Base-by-base conservation (phyloP, 1,139 yeast genomes). In the Candida glucosophila region DNA sequence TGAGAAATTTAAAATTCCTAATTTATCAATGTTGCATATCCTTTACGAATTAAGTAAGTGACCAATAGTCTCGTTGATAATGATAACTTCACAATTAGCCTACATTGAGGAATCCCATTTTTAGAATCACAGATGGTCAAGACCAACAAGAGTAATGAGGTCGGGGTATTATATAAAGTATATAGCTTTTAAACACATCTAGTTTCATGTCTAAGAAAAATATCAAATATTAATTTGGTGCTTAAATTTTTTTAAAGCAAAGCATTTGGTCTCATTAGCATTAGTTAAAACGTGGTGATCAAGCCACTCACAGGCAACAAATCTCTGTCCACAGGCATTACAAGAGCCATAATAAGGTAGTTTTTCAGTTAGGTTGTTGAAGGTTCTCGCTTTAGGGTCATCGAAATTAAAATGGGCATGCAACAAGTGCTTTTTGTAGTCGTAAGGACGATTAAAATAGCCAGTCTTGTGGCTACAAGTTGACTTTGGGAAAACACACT, bases 401-500 rank as follows among this genome's bases (percentile, higher is more conserved):
- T 64, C 69, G 31, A 64, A 64, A 28, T 43, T 47, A 40, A 64
- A 64, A 36, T 64, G 71, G 35, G 55, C 52, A 33, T 63, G 68
- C 20, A 64, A 48, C 26, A 64, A 44, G 36, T 64, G 71, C 30
- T 64, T 64, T 34, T 64, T 64, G 48, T 59, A 64, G 40, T 64
- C 71, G 36, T 64, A 64, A 2, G 71, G 71, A 22, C 71, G 48
- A 38, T 64, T 64, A 34, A 64, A 64, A 32, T 63, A 51, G 24
- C 63, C 60, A 0, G 68, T 61, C 34, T 60, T 58, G 37, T 64
- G 71, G 33, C 49, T 58, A 41, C 71, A 64, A 52, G 49, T 51
- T 12, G 39, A 43, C 25, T 52, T 52, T 2, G 70, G 69, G 33
- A 55, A 64, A 14, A 62, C 63, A 37, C 71, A 64, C 39, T 57